Evolutionary conservation across 805 yeast genomes (phyloP).

Genomic region (Monosporozyma unispora): DNA sequence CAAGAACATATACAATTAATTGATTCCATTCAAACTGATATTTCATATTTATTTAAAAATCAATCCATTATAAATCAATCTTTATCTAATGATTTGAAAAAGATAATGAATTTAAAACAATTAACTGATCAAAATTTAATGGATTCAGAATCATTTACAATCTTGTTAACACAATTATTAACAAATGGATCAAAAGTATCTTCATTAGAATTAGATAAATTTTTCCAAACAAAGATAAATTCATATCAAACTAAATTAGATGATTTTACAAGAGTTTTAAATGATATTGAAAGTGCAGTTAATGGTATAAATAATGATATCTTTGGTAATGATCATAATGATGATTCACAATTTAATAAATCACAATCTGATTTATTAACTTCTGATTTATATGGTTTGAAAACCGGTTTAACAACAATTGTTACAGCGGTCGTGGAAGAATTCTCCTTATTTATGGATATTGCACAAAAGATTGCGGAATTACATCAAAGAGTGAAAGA

Average conservation of each 20-base stretch:
- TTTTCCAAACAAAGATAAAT: conserved; percentile 38
- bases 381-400: conserved; percentile 16
- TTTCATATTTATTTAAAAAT: conserved; percentile 51
- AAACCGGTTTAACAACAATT: conserved; percentile 38
- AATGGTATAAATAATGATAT: conserved; percentile 49
- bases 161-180: conserved; percentile 41
- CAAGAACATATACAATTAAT: conserved; percentile 56
- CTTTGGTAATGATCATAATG: conserved; percentile 12
- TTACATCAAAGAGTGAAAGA: conserved; percentile 46
- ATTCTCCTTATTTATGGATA: conserved; percentile 61
- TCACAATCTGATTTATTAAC: not conserved
- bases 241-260: conserved; percentile 36
- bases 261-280: conserved; percentile 38
- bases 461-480: conserved; percentile 66
- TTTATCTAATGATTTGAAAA: conserved; percentile 39
- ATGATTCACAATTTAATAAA: not conserved
- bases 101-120: conserved; percentile 38
- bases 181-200: conserved; percentile 50
- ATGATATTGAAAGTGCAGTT: conserved; percentile 53
- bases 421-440: conserved; percentile 59
- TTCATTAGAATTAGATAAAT: conserved; percentile 47
- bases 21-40: conserved; percentile 65
- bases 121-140: conserved; percentile 32
- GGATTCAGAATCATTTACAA: conserved; percentile 47
- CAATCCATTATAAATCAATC: conserved; percentile 61